These are phyloP conservation scores for Aspergillus tubingensis DNA, from an alignment of 2,329 filamentous ascomycete species.

Conservation along the genomic window DNA sequence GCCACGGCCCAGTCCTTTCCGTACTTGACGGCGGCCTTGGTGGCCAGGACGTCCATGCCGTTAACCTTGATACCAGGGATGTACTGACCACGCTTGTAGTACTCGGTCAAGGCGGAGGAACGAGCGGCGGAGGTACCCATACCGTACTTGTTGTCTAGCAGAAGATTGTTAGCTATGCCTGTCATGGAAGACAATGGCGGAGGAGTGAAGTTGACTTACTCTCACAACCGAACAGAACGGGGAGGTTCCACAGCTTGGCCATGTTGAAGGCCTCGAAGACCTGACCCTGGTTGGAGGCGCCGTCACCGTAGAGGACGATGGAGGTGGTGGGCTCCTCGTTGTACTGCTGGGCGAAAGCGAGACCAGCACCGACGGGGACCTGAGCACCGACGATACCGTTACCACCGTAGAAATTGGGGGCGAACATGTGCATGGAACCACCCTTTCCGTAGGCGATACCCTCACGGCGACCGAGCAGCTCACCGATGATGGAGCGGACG, in stretches of 20 bases:
- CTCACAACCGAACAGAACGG: slow-evolving; percentile 95
- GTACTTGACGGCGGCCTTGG: slow-evolving; percentile 94
- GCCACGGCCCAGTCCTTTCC: slow-evolving; percentile 81
- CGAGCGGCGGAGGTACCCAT: slow-evolving; percentile 97
- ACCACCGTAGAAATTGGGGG: slow-evolving; percentile 95
- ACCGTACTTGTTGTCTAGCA: slow-evolving; percentile 97
- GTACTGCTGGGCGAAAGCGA: slow-evolving; percentile 98
- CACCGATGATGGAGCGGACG: slow-evolving; percentile 91
- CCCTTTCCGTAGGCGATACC: slow-evolving; percentile 99
- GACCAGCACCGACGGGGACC: slow-evolving; percentile 93
- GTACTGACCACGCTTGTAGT: slow-evolving; percentile 99
- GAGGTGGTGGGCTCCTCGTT: slow-evolving; percentile 80
- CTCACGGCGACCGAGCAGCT: slow-evolving; percentile 90
- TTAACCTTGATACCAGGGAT: slow-evolving; percentile 99
- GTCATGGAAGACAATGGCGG: too few relatives aligned
- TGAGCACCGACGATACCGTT: slow-evolving; percentile 99
- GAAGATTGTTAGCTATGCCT: not conserved
- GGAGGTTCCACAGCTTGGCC: slow-evolving; percentile 98
- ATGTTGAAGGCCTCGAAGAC: slow-evolving; percentile 99
- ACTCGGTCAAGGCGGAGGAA: slow-evolving; percentile 93
- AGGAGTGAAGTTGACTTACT: slow-evolving; percentile 62
- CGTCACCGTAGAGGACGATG: slow-evolving; percentile 93
- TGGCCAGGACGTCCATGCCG: slow-evolving; percentile 97
- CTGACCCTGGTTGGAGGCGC: slow-evolving; percentile 98
- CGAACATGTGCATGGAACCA: slow-evolving; percentile 99